phyloP scores from a whole-genome alignment of 2,329 filamentous ascomycete species.

The Seiridium cupressi region DNA sequence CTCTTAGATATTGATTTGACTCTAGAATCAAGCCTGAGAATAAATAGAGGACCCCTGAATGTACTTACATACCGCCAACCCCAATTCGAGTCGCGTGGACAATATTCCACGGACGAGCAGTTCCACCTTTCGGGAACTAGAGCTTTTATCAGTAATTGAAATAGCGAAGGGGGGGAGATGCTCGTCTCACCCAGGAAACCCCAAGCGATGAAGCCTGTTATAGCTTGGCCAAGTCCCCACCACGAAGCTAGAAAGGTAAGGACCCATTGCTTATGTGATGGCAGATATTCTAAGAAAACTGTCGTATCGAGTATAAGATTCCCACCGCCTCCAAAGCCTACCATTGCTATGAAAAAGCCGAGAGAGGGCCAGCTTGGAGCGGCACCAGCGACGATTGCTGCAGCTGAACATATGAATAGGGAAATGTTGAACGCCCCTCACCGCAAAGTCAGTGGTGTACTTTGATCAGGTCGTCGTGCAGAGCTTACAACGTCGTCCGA shows the following conservation, averaged over 20 bases:
- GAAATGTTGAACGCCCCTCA: constrained; percentile 63
- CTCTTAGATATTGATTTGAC: no score
- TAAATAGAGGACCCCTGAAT: no score
- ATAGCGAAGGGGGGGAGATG: neutral
- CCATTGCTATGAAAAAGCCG: constrained; percentile 60
- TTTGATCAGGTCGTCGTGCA: neutral
- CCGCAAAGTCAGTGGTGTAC: neutral
- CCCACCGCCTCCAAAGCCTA: constrained; percentile 63
- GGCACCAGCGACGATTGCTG: constrained; percentile 63
- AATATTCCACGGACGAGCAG: constrained; percentile 35
- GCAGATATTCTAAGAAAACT: constrained; percentile 45
- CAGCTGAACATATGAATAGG: constrained; percentile 60
- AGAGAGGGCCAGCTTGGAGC: constrained; percentile 66
- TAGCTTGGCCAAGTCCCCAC: constrained; percentile 48
- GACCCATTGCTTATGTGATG: constrained; percentile 60
- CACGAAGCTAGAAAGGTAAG: constrained; percentile 59
- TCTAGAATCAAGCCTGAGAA: no score
- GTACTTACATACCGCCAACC: constrained; percentile 42
- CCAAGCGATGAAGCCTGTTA: constrained; percentile 49
- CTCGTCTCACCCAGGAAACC: constrained; percentile 39
- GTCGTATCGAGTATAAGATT: constrained; percentile 63
- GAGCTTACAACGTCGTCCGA: constrained; percentile 55
- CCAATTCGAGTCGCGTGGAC: constrained; percentile 42
- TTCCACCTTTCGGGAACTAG: constrained; percentile 38
- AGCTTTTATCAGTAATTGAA: neutral